Evolutionary conservation across 208 protist genomes (phyloP).

Genomic region (Crithidia bombi): DNA sequence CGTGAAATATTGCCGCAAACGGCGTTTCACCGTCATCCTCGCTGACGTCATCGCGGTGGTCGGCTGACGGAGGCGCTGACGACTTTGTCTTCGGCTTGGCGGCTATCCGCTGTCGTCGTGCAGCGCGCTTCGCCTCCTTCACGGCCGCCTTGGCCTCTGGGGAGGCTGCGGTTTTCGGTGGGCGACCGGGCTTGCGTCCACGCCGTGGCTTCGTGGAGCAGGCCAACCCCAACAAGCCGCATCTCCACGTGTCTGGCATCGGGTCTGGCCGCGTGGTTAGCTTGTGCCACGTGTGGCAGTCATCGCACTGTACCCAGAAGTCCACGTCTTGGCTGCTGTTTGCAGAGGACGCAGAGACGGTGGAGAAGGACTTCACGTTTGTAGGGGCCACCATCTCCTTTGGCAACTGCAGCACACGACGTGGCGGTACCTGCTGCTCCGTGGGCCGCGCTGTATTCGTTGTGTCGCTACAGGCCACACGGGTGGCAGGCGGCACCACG

Average conservation of each 20-base stretch:
- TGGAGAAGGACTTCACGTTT: neutral
- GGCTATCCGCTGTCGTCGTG: neutral
- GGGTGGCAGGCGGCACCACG: constrained; percentile 18
- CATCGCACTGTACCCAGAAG: constrained; percentile 63
- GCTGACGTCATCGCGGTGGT: too few relatives aligned
- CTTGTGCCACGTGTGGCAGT: constrained; percentile 50
- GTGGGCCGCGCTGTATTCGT: neutral
- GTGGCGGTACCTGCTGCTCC: neutral
- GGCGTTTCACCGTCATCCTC: constrained; percentile 16
- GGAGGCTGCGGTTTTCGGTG: neutral
- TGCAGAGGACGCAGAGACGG: neutral
- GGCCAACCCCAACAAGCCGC: constrained; percentile 34
- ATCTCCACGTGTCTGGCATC: constrained; percentile 57
- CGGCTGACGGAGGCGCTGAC: too few relatives aligned
- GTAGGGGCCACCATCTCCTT: neutral
- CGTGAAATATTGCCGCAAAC: constrained; percentile 7
- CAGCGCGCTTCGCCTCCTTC: neutral
- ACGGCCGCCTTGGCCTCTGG: neutral
- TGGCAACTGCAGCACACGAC: constrained; percentile 20
- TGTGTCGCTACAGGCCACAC: neutral
- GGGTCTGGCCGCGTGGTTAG: constrained; percentile 38
- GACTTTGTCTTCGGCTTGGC: neutral
- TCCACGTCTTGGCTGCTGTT: neutral
- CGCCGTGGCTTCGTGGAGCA: constrained; percentile 22
- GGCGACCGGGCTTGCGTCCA: neutral